Percentiles rank a stretch among this genome's conserved stretches.
phyloP scores from a whole-genome alignment of 495 filamentous ascomycete genomes.

The Xylaria bambusicola region DNA sequence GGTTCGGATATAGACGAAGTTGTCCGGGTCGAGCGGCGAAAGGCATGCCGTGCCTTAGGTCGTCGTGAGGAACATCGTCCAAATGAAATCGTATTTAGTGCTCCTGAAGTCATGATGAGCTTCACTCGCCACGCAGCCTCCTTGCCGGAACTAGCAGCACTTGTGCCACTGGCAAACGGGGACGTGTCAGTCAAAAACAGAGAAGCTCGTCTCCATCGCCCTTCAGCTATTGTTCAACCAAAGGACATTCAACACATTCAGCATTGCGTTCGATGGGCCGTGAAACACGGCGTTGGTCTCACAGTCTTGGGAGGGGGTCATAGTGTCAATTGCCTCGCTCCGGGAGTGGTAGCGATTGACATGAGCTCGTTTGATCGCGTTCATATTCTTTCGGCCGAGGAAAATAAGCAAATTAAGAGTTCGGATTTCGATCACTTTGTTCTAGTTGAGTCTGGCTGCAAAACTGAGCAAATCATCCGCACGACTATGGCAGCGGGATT shows the following conservation, averaged over 20 bases:
- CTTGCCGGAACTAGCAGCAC: conserved; percentile 49
- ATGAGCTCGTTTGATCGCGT: conserved; percentile 60
- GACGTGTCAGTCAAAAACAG: conserved; percentile 52
- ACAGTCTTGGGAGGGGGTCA: conserved; percentile 62
- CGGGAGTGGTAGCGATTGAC: conserved; percentile 58
- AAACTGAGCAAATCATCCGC: conserved; percentile 57
- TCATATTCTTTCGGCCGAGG: conserved; percentile 41
- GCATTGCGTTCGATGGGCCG: conserved; percentile 60
- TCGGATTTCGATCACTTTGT: conserved; percentile 38
- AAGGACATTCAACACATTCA: conserved; percentile 55
- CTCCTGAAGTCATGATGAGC: conserved; percentile 53
- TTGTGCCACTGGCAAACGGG: conserved; percentile 47
- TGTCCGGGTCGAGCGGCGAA: conserved; percentile 49
- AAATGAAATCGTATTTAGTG: conserved; percentile 53
- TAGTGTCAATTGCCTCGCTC: conserved; percentile 59
- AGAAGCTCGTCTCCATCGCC: conserved; percentile 49
- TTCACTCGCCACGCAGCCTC: conserved; percentile 54
- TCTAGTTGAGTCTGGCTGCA: conserved; percentile 57
- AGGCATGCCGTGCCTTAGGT: conserved; percentile 54
- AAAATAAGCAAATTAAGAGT: conserved; percentile 27
- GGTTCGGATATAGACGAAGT: conserved; percentile 39
- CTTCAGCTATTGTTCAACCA: conserved; percentile 51
- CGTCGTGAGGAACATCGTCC: conserved; percentile 43
- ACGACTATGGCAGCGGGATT: conserved; percentile 52
- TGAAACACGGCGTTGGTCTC: conserved; percentile 50